Conservation (phyloP, 2,329 filamentous ascomycete species). For the Parafenestella ontariensis region DNA sequence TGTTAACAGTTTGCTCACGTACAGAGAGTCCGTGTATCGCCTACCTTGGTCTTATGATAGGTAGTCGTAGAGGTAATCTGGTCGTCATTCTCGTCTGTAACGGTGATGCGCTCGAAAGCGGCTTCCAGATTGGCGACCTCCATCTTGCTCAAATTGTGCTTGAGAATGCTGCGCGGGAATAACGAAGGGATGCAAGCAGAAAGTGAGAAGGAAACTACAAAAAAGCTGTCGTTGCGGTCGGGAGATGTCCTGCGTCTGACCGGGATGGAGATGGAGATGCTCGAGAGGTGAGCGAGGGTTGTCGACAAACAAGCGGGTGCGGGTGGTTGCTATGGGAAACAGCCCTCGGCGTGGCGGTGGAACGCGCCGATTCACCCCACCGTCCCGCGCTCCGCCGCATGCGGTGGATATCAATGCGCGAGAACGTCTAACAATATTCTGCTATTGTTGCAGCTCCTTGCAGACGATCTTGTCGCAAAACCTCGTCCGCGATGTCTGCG, state of each 20-base stretch:
- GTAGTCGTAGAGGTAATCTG: constrained; percentile 62
- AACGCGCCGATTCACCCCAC: constrained; percentile 6
- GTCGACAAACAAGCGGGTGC: constrained; percentile 23
- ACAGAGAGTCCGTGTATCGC: constrained; percentile 8
- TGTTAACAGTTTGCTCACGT: constrained; percentile 26
- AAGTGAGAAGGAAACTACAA: constrained; percentile 13
- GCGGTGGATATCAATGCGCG: background rate
- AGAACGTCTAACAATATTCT: background rate
- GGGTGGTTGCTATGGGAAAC: constrained; percentile 16
- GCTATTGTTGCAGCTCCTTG: background rate
- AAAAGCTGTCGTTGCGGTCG: constrained; percentile 13
- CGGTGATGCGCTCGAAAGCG: constrained; percentile 87
- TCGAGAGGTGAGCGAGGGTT: background rate
- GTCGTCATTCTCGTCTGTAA: constrained; percentile 82
- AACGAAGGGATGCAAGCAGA: constrained; percentile 14
- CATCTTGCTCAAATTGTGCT: constrained; percentile 55
- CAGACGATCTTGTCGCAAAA: background rate
- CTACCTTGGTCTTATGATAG: constrained; percentile 81
- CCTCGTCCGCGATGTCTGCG: constrained; percentile 24
- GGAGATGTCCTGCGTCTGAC: constrained; percentile 16
- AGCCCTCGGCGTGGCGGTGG: constrained; percentile 10
- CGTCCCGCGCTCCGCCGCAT: background rate
- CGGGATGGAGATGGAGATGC: constrained; percentile 10
- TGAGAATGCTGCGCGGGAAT: constrained; percentile 8
- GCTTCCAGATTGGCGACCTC: constrained; percentile 80